Evolutionary conservation across 441 rosid genomes (phyloP), one percentile per base, ranked within the genome.

Genomic region (Erysimum cheiri): DNA sequence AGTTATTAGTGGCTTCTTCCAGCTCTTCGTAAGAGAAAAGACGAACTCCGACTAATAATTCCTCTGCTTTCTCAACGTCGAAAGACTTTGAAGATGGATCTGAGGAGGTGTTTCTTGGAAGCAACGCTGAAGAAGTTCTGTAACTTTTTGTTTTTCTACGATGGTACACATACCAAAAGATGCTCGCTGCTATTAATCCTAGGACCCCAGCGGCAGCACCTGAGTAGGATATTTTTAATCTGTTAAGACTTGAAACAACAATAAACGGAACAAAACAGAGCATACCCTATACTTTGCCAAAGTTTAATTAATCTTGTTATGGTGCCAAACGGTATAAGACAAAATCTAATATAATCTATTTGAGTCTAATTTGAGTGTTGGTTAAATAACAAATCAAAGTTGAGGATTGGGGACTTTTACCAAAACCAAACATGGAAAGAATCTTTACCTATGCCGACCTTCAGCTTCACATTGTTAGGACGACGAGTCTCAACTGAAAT

Each of bases 11-110:
- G 9, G 97, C 98, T 78, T 77, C 83, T 77, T 83, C 85, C 9
- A 94, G 98, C 71, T 94, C 96, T 8, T 26, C 62, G 50, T 86
- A 87, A 59, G 82, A 69, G 84, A 90, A 94, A 43, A 88, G 73
- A 15, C 67, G 87, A 62, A 88, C 83, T 12, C 92, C 96, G 6
- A 35, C 64, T 36, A 75, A 61, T 47, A 70, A 32, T 62, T 57
- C 71, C 41, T 71, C 75, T 60, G 74, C 82, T 62, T 73, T 84
- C 76, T 86, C 92, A 2, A 54, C 5, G 24, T 90, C 87, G 17
- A 10, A 47, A 43, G 32, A 50, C 69, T 59, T 70, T 26, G 69
- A 56, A 64, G 86, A 73, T 54, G 53, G 80, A 4, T 67, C 56
- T 0, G 81, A 74, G n/a, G 80, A 75, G 46, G 29, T 69, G 76